Base-by-base conservation (phyloP, 2,329 filamentous ascomycete genomes). In the Macroventuria anomochaeta region DNA sequence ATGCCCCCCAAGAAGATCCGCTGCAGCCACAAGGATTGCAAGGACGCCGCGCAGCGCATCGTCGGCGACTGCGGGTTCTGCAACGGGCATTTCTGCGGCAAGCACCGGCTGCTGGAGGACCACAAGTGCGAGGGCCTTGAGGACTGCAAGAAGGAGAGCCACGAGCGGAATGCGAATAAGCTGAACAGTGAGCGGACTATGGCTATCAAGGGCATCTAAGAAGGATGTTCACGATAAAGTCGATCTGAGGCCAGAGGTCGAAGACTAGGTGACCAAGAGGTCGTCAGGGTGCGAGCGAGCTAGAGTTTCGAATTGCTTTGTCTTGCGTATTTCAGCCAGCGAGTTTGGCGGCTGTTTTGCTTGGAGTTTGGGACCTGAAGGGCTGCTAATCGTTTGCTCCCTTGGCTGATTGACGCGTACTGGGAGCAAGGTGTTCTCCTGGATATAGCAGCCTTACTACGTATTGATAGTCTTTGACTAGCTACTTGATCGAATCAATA, bases 21-120 rank as follows among this genome's bases (percentile, higher is more conserved):
- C 67, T 97, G 95, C 82, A 88, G 83, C 62, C 92, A 90, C 80
- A 93, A 93, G 78, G 88, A 92, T 65, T 97, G 95, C 86, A 91
- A 87, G 73, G 88, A 91, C 67, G 84, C 85, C 25, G 93, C 92
- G 13, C 93, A 97, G 77, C 88, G 91, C 62, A 97, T 99, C 70
- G 90, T 97, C 55, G 95, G 95, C 48, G 93, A 97, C 80, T 99
- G 95, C 79, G 88, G 87, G 57, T 97, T 97, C 82, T 99, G 95
- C 81, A 83, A 88, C 50, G 92, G 93, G 38, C 90, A 96, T 75
- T 97, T 91, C 81, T 99, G 95, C 79, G 91, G 91, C 67, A 96
- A 92, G 80, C 95, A 99, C 79, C 85, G 95, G 51, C 84, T 97
- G 79, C 79, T 97, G 61, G 95, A 99, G 77, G 90, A 93, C 67